Evolutionary conservation across 2,329 filamentous ascomycete species (phyloP).

Genomic region (Cladosporium sp.): DNA sequence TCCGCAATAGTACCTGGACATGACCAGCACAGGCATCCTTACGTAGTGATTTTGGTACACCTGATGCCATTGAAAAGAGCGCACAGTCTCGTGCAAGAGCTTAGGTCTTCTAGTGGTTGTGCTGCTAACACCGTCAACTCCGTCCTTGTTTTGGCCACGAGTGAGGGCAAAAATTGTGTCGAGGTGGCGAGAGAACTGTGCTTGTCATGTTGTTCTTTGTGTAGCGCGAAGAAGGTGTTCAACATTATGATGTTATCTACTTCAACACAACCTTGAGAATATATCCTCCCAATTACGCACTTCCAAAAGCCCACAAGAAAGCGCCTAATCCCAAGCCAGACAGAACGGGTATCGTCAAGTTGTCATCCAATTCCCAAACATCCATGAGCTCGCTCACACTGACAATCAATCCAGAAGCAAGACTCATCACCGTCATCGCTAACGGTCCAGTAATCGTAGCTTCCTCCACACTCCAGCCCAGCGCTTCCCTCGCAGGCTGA

Average conservation of each 20-base stretch:
- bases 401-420: slow-evolving; percentile 85
- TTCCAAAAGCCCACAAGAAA: slow-evolving; percentile 80
- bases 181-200: no score
- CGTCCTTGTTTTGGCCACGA: no score
- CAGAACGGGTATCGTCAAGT: slow-evolving; percentile 90
- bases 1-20: no score
- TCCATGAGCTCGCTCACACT: slow-evolving; percentile 87
- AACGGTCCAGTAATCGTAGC: slow-evolving; percentile 63
- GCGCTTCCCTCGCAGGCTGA: slow-evolving; percentile 48
- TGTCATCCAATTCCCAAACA: slow-evolving; percentile 93
- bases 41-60: no score
- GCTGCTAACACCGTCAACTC: no score
- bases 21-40: no score
- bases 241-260: background rate
- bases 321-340: slow-evolving; percentile 86
- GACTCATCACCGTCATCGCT: slow-evolving; percentile 74
- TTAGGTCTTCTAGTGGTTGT: no score
- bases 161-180: no score
- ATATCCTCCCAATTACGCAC: background rate
- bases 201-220: no score
- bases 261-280: background rate
- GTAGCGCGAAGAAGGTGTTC: background rate
- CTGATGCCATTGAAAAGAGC: no score
- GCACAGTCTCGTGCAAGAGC: no score
- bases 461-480: slow-evolving; percentile 59